Base-by-base conservation (phyloP, 345 rosid genomes). In the Fremontodendron californicum region DNA sequence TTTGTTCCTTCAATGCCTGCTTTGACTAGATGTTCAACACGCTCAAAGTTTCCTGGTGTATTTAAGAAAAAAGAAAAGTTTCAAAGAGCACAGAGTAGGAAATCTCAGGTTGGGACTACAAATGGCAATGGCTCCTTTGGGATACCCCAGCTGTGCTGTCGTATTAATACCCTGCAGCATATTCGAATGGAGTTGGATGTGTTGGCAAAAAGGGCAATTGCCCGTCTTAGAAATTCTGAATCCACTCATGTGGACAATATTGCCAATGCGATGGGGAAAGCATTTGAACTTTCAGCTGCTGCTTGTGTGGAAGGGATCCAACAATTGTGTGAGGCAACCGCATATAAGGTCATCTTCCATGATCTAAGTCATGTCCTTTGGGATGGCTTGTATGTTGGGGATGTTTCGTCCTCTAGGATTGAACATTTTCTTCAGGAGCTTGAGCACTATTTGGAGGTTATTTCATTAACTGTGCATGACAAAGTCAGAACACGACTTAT, bases 351-450 rank as follows among this genome's bases (percentile, higher is more conserved):
- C 13, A 78, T 96, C 70, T 96, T 92, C 84, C 94, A 90, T 64
- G 97, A 96, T 76, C 80, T 93, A 52, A 90, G 92, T 81, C 87
- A 87, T 80, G 92, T 85, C 75, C 87, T 96, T 8, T 96, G 92
- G 94, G 97, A 93, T 37, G 90, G 97, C 64, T 82, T 93, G 45
- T 93, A 92, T 54, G 81, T 86, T 0, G 96, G 97, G 61, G 96
- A 92, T 62, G 91, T 85, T 57, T 86, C 96, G 37, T 89, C 92
- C 70, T 89, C 98, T 16, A 87, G 99, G 85, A 88, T 93, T 8
- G 99, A 93, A 67, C 88, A 85, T 43, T 91, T 92, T 84, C 91
- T 92, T 77, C 89, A 85, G 83, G 97, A 94, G 76, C 94, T 96
- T 16, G 98, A 96, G 79, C 86, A 84, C 35, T 86, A 86, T 73